Evolutionary conservation across 2,329 filamentous ascomycete species (phyloP), one percentile per base, ranked within the genome.

Genomic region (Fulvia fulva): DNA sequence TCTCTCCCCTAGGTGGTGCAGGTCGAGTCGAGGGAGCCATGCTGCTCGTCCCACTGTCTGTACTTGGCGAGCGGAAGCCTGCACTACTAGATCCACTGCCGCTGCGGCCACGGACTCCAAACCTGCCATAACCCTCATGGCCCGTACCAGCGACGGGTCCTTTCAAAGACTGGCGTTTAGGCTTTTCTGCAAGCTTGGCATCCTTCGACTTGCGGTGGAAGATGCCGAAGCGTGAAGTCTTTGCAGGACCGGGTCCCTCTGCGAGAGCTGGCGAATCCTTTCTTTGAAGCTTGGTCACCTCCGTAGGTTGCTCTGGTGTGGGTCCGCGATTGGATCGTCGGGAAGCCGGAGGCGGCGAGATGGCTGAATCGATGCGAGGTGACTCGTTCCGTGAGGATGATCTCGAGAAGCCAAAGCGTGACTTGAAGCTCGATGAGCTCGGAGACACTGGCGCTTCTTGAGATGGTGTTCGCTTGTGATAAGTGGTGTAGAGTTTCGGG

Each of bases 91-190:
- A 75, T 21, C 79, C 76, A 67, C 83, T 87, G 59, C 81, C 83
- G 67, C 86, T 90, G 55, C 87, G 83, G 28, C 87, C 82, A 58
- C 86, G 83, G 28, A 80, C 77, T 2, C 86, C 85, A 56, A 90
- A 78, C 56, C 82, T 83, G 0, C 88, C 88, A 67, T 93, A 92
- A 1, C 88, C 88, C 76, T 97, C 93, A 68, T 97, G 91, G 0
- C 93, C 93, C 37, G 93, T 97, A n/a, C 93, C 93, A 43, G 93
- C 93, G 16, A 83, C 85, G 22, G 93, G 93, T 0, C 93, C 92
- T 73, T 91, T 93, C 26, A 88, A 83, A 23, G 77, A 60, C 7
- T 77, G 70, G 62, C 81, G 85, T 8, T 87, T 85, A 37, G 81
- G 79, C 69, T 82, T 85, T n/a, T 86, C 81, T 0, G 71, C 59